phyloP scores from a whole-genome alignment of 257 asterid species.

The Nicotiana otophora region DNA sequence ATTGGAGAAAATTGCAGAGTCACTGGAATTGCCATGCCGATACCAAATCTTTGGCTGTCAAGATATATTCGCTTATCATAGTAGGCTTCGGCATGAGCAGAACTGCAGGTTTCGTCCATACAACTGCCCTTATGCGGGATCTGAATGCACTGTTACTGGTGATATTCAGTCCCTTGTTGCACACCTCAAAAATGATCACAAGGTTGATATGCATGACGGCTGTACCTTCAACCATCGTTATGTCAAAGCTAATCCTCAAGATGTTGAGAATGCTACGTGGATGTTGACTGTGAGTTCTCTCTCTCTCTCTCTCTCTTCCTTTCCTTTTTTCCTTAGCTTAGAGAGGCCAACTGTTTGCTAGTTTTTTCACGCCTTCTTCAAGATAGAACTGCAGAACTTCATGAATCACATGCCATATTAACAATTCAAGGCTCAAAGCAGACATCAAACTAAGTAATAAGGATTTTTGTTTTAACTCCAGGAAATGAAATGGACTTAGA shows the following conservation, averaged over 20 bases:
- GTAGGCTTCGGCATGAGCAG: constrained; percentile 34
- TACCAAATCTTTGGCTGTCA: constrained; percentile 32
- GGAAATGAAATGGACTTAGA: neutral
- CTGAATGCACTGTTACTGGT: constrained; percentile 32
- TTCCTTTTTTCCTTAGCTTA: too few relatives aligned
- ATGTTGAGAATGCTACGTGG: constrained; percentile 38
- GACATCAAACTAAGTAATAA: neutral
- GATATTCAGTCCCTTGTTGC: constrained; percentile 26
- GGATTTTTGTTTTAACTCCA: neutral
- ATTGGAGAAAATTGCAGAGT: constrained; percentile 38
- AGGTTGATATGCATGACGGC: constrained; percentile 38
- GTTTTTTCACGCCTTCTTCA: neutral
- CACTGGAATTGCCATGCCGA: constrained; percentile 36
- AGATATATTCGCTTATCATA: constrained; percentile 29
- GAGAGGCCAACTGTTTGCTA: neutral
- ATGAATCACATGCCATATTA: neutral
- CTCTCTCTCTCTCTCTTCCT: neutral
- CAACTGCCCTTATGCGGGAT: constrained; percentile 41
- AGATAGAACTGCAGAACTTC: neutral
- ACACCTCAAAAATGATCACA: constrained; percentile 37
- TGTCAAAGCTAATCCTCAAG: constrained; percentile 35
- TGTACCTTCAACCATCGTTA: constrained; percentile 42
- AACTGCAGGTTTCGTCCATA: constrained; percentile 31
- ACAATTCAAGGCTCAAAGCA: constrained; percentile 2
- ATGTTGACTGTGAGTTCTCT: constrained; percentile 34